Conservation (phyloP, 257 asterid genomes). For the Solanum rostratum region DNA sequence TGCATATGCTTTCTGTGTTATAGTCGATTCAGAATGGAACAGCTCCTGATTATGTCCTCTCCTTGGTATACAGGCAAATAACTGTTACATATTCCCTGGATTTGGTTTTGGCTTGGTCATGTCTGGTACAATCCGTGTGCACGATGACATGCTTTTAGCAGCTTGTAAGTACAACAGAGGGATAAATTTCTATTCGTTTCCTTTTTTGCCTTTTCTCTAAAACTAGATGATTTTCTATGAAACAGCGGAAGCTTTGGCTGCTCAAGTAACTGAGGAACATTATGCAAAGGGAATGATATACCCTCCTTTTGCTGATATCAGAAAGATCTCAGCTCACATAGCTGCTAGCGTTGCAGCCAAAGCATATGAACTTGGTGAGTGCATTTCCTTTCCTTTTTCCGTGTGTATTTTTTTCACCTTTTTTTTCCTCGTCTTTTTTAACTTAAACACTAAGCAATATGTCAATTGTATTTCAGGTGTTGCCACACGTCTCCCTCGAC, state of each 20-base stretch:
- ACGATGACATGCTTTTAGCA: conserved; percentile 95
- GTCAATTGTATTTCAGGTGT: conserved; percentile 31
- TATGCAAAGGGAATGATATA: conserved; percentile 88
- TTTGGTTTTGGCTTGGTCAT: conserved; percentile 90
- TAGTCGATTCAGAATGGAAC: neutral
- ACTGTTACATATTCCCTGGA: conserved; percentile 95
- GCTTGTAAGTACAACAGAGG: conserved; percentile 59
- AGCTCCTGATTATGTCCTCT: neutral
- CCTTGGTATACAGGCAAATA: conserved; percentile 61
- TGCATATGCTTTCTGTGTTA: neutral
- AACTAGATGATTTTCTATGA: neutral
- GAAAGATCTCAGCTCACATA: conserved; percentile 86
- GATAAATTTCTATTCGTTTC: neutral
- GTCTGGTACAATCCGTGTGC: conserved; percentile 92
- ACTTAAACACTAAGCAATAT: neutral
- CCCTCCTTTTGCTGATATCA: conserved; percentile 67
- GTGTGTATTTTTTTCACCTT: neutral
- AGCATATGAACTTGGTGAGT: conserved; percentile 91
- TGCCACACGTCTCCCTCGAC: conserved; percentile 89
- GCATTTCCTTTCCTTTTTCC: neutral
- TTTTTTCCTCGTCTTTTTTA: neutral
- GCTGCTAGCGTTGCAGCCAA: conserved; percentile 98
- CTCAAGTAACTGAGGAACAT: conserved; percentile 83
- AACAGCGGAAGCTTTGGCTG: conserved; percentile 97
- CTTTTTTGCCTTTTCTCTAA: neutral